Percentiles rank a stretch among this genome's conserved stretches.
Conservation (phyloP, 2,329 filamentous ascomycete species). For the Byssochlamys sp. region DNA sequence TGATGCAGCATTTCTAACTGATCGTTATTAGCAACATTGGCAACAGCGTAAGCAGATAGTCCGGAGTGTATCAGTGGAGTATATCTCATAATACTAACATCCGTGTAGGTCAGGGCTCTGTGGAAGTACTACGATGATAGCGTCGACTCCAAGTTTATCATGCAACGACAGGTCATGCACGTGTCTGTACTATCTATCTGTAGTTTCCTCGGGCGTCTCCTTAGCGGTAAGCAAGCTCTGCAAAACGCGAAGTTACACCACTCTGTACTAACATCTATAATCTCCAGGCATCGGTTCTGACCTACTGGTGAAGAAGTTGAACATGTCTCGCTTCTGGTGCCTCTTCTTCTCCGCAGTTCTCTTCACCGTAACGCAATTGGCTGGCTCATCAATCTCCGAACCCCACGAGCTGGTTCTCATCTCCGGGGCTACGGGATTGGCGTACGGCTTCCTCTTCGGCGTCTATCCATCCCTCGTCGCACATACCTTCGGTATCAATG, state of each 20-base stretch:
- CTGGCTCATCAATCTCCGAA: conserved; percentile 63
- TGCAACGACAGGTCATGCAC: conserved; percentile 75
- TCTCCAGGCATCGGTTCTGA: conserved; percentile 73
- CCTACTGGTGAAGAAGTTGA: conserved; percentile 69
- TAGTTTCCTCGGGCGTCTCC: conserved; percentile 72
- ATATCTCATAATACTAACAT: not conserved
- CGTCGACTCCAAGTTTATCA: conserved; percentile 63
- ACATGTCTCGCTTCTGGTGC: conserved; percentile 83
- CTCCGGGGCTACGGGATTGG: conserved; percentile 74
- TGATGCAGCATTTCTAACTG: conserved; percentile 19
- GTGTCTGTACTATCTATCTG: conserved; percentile 87
- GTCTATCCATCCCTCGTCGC: conserved; percentile 84
- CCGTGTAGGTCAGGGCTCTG: conserved; percentile 55
- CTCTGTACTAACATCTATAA: not conserved
- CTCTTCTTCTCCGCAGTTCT: conserved; percentile 66
- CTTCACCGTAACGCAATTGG: conserved; percentile 70
- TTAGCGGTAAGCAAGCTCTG: conserved; percentile 51
- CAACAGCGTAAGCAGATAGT: conserved; percentile 52
- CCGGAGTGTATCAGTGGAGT: not conserved
- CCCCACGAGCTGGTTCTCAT: conserved; percentile 68
- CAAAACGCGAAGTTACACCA: conserved; percentile 8
- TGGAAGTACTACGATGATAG: conserved; percentile 77
- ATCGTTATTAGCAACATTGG: conserved; percentile 68
- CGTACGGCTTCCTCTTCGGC: conserved; percentile 87
- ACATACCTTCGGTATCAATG: conserved; percentile 81